A percentile compares a stretch with the other conserved stretches of the same genome.
phyloP scores from a whole-genome alignment of 2,329 filamentous ascomycete genomes.

The Aureobasidium sp. region DNA sequence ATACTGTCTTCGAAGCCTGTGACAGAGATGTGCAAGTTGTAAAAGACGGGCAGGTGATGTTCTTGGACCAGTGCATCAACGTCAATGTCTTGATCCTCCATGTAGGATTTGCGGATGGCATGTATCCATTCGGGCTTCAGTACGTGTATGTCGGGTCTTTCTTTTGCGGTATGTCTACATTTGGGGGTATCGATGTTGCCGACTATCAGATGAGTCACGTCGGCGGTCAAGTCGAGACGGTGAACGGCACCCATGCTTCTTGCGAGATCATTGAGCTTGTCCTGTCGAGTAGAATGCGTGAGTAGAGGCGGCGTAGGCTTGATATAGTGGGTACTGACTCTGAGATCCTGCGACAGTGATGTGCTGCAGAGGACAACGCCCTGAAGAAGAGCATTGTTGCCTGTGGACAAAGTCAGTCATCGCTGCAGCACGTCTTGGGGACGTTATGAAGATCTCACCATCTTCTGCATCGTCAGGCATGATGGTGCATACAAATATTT shows the following conservation, averaged over 20 bases:
- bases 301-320: background rate
- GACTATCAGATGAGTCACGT: conserved; percentile 90
- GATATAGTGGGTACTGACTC: background rate
- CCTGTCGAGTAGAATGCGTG: background rate
- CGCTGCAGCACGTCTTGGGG: background rate
- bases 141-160: conserved; percentile 75
- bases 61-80: conserved; percentile 59
- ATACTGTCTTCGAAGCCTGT: conserved; percentile 62
- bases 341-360: conserved; percentile 1
- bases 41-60: conserved; percentile 57
- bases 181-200: conserved; percentile 85
- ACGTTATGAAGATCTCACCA: background rate
- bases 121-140: conserved; percentile 80
- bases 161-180: conserved; percentile 88
- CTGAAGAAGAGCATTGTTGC: background rate
- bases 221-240: conserved; percentile 87
- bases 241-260: conserved; percentile 77
- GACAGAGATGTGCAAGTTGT: conserved; percentile 55
- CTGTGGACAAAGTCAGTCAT: background rate
- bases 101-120: conserved; percentile 71
- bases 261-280: conserved; percentile 47
- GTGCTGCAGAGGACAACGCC: conserved; percentile 9
- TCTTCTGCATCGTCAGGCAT: conserved; percentile 5
- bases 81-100: conserved; percentile 67
- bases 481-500: background rate